A percentile compares a stretch with the other conserved stretches of the same genome.
Conservation (phyloP, 164 flowering plant genomes). For the grape (Vitis vinifera) region ASM3070453v1 NC_081823.1:10673501-10674000, state of each 20-base stretch:
- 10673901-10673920: constrained; percentile 97
- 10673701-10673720: constrained; percentile 54
- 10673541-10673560: no score
- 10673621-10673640: no score
- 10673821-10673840: constrained; percentile 72
- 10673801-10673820: constrained; percentile 75
- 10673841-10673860: constrained; percentile 94
- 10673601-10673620: no score
- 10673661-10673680: no score
- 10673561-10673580: no score
- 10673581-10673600: no score
- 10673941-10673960: constrained; percentile 96
- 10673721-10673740: constrained; percentile 88
- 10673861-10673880: constrained; percentile 96
- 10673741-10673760: constrained; percentile 99
- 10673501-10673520: no score
- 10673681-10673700: neutral
- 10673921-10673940: constrained; percentile 97
- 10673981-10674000: constrained; percentile 92
- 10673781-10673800: constrained; percentile 82
- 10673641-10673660: no score
- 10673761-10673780: constrained; percentile 84
- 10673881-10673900: constrained; percentile 96
- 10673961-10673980: constrained; percentile 94
- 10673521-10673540: no score